Conservation (phyloP, 2,329 filamentous ascomycete genomes). For the Rutstroemia sp. region DNA sequence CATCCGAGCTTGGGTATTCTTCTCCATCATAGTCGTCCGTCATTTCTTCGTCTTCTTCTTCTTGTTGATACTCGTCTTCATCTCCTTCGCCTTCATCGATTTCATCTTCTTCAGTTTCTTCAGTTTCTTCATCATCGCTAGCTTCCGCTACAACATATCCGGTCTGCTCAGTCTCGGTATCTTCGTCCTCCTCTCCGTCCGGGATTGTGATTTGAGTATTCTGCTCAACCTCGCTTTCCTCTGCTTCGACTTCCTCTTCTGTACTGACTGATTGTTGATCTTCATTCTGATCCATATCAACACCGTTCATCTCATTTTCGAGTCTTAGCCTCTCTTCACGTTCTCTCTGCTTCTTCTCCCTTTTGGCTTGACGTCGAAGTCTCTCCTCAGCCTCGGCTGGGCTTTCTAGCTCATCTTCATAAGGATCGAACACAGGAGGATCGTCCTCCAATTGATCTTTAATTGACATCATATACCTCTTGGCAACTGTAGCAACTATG, state of each 20-base stretch:
- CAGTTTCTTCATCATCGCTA: neutral
- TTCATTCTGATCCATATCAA: neutral
- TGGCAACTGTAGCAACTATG: slow-evolving; percentile 24
- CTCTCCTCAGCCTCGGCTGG: neutral
- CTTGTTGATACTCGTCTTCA: neutral
- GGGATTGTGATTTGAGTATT: too few species aligned
- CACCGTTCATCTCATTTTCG: neutral
- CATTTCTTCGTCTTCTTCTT: neutral
- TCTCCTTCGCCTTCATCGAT: neutral
- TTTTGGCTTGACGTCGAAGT: neutral
- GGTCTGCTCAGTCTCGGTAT: neutral
- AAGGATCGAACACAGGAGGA: slow-evolving; percentile 17
- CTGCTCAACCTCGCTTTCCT: neutral
- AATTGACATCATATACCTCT: slow-evolving; percentile 28
- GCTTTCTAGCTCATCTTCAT: slow-evolving; percentile 11
- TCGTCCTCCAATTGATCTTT: slow-evolving; percentile 24
- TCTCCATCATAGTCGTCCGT: neutral
- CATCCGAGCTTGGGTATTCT: neutral
- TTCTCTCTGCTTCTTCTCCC: neutral
- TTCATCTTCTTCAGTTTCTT: neutral
- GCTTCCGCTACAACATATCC: neutral
- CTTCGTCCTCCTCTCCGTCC: neutral
- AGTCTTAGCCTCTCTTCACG: slow-evolving; percentile 1
- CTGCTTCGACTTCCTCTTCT: neutral
- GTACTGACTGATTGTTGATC: neutral